Evolutionary conservation across 2,329 filamentous ascomycete species (phyloP), one percentile per base, ranked within the genome.

Genomic region (Paracoccidioides lutzii): DNA sequence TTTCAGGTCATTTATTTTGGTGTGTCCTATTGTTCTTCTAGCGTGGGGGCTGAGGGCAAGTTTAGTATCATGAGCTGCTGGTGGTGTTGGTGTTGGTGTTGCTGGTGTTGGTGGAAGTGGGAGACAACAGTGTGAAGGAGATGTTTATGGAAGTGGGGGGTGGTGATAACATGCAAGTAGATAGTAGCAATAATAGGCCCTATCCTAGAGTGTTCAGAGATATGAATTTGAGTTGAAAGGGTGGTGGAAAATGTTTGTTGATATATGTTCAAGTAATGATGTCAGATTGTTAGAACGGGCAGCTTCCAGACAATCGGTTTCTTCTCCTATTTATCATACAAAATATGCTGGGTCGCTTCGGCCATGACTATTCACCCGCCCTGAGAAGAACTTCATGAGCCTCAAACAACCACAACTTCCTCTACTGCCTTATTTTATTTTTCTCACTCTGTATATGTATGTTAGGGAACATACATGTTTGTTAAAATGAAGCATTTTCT

Each of bases 71-170:
- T 10, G 10, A 14, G 37, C 41, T 28, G 49, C 22, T 22, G 22
- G 22, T 22, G 12, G 35, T 40, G n/a, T n/a, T n/a, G n/a, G n/a
- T n/a, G n/a, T n/a, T n/a, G n/a, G n/a, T 32, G 30, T n/a, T 42
- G 22, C 35, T 41, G 15, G 49, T 49, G 45, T 30, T 49, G 30
- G 30, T 49, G 46, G 33, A 10, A n/a, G 43, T 45, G 48, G 46
- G 49, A 12, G 49, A 22, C 40, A 14, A 52, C 12, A 12, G 35
- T 7, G 7, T 22, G 33, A 15, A 28, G n/a, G 35, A 35, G 68
- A 60, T 5, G 49, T 40, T 52, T 33, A n/a, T 14, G 37, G 14
- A 15, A n/a, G 32, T n/a, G 22, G 45, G 15, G 15, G 32, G 32
- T 33, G 44, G 28, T 22, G 44, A 46, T n/a, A 46, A 46, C 30